A percentile compares a stretch with the other conserved stretches of the same genome.
phyloP scores from a whole-genome alignment of 495 filamentous ascomycete genomes.

The Xylona heveae region DNA sequence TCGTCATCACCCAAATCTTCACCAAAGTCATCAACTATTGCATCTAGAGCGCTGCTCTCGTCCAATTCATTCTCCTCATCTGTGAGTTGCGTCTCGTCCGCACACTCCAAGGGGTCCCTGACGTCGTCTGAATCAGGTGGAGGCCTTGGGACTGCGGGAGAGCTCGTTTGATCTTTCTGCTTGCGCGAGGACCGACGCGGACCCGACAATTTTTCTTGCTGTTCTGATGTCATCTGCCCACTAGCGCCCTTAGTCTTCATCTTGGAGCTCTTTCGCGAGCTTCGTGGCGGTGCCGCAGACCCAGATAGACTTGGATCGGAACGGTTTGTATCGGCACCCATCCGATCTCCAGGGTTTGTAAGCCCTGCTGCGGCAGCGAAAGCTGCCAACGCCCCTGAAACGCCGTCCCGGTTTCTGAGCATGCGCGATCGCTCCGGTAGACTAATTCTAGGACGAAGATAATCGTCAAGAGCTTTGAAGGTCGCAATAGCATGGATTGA shows the following conservation, averaged over 20 bases:
- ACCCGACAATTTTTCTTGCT: conserved; percentile 22
- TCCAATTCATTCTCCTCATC: conserved; percentile 61
- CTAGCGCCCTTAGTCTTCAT: conserved; percentile 8
- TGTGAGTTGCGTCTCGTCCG: conserved; percentile 67
- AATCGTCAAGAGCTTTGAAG: conserved; percentile 93
- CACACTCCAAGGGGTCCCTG: conserved; percentile 60
- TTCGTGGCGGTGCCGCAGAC: conserved; percentile 5
- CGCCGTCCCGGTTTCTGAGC: conserved; percentile 41
- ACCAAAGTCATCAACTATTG: conserved; percentile 78
- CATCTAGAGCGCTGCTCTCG: conserved; percentile 50
- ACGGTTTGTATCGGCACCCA: neutral
- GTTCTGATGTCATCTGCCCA: conserved; percentile 2
- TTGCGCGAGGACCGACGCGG: conserved; percentile 30
- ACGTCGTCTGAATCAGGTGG: conserved; percentile 19
- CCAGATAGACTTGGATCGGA: conserved; percentile 3
- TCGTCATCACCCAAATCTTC: conserved; percentile 73
- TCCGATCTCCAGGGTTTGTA: conserved; percentile 6
- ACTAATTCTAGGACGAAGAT: conserved; percentile 74
- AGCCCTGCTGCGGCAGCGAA: conserved; percentile 54
- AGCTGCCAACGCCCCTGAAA: conserved; percentile 45
- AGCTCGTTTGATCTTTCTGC: conserved; percentile 24
- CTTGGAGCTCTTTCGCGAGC: conserved; percentile 13
- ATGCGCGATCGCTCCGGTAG: conserved; percentile 59
- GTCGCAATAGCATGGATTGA: conserved; percentile 97
- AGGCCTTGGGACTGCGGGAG: conserved; percentile 24